phyloP scores from a whole-genome alignment of 2,329 filamentous ascomycete species.

The Kalaharituber pfeilii region DNA sequence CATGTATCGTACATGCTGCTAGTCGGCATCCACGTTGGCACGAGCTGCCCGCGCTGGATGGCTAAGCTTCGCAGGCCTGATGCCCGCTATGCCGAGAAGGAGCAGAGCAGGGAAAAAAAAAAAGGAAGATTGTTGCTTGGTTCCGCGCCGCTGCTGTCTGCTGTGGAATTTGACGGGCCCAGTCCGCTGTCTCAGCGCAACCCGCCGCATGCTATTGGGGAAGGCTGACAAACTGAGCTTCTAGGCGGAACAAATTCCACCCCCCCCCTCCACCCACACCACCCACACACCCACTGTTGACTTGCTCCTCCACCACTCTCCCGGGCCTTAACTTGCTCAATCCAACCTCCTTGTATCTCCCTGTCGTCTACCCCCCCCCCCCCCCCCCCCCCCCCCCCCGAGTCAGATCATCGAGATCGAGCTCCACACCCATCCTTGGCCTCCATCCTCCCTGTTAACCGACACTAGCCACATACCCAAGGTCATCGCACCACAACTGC shows the following conservation, averaged over 20 bases:
- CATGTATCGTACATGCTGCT: background rate
- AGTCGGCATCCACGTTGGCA: background rate
- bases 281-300: background rate
- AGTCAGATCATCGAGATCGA: background rate
- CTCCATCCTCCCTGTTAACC: too few species aligned
- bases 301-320: background rate
- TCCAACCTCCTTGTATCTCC: background rate
- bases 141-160: background rate
- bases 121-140: too few species aligned
- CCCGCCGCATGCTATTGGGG: background rate
- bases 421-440: background rate
- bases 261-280: background rate
- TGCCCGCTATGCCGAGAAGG: background rate
- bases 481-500: conserved; percentile 7
- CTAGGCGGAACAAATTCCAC: background rate
- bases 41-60: background rate
- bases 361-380: background rate
- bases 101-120: background rate
- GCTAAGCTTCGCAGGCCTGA: background rate
- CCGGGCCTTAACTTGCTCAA: background rate
- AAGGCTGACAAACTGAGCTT: background rate
- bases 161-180: background rate
- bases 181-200: background rate
- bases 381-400: background rate
- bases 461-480: background rate